Percentiles rank a stretch among this genome's conserved stretches.
These are phyloP conservation scores for Paecilomyces variotii DNA, from an alignment of 2,329 filamentous ascomycete species.

Conservation along the genomic window DNA sequence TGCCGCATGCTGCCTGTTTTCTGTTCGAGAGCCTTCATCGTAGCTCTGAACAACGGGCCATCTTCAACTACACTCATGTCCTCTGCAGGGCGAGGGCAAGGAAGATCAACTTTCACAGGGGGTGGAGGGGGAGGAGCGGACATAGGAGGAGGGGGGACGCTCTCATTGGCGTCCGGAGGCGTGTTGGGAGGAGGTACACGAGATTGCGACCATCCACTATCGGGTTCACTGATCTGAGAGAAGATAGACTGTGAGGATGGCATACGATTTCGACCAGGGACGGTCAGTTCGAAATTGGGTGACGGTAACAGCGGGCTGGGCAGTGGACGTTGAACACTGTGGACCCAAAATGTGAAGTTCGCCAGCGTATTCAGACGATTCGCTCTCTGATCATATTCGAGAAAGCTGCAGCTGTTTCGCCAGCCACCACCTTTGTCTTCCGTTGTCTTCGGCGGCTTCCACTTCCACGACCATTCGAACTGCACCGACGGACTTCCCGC, in stretches of 20 bases:
- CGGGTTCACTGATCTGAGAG: constrained; percentile 67
- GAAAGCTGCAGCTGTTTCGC: constrained; percentile 94
- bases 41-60: constrained; percentile 89
- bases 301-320: constrained; percentile 56
- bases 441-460: constrained; percentile 73
- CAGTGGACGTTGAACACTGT: constrained; percentile 49
- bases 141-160: constrained; percentile 13
- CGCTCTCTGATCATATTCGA: constrained; percentile 91
- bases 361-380: constrained; percentile 83
- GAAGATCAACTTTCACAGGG: constrained; percentile 74
- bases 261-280: constrained; percentile 69
- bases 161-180: constrained; percentile 23
- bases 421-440: constrained; percentile 87
- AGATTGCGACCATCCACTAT: constrained; percentile 37
- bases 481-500: constrained; percentile 73
- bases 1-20: constrained; percentile 91
- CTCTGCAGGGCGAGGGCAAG: constrained; percentile 74
- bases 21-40: constrained; percentile 91
- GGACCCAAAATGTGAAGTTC: constrained; percentile 91
- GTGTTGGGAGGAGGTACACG: constrained; percentile 15
- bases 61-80: constrained; percentile 82
- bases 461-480: constrained; percentile 96
- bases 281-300: constrained; percentile 62
- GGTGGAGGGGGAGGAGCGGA: constrained; percentile 22
- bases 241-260: constrained; percentile 83